These are phyloP conservation scores for Neofusicoccum ribis DNA, from an alignment of 2,329 filamentous ascomycete genomes.

Conservation along the genomic window DNA sequence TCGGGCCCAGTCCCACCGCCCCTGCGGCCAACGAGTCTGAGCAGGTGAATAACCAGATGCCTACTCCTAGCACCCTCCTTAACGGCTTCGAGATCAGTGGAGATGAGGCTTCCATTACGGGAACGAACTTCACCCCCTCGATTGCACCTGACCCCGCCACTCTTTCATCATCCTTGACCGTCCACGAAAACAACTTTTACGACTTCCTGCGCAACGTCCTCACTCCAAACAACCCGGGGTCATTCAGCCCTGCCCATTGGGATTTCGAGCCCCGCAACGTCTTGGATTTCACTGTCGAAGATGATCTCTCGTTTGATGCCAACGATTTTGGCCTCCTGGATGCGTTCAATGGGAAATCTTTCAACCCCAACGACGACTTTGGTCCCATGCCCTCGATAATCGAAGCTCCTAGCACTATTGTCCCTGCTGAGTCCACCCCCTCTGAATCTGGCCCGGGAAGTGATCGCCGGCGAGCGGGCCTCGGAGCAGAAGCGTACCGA, in stretches of 20 bases:
- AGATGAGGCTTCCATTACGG: constrained; percentile 5
- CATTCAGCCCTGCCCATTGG: constrained; percentile 5
- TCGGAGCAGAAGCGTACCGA: constrained; percentile 14
- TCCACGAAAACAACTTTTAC: constrained; percentile 16
- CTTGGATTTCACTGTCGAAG: constrained; percentile 47
- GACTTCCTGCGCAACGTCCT: constrained; percentile 18
- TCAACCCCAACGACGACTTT: constrained; percentile 28
- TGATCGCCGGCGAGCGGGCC: neutral
- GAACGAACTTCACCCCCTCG: neutral
- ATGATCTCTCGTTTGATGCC: constrained; percentile 48
- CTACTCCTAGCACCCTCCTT: constrained; percentile 14
- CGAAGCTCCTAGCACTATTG: neutral
- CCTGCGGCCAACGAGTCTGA: neutral
- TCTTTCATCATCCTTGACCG: neutral
- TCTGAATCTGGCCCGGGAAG: neutral
- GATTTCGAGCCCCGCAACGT: constrained; percentile 42
- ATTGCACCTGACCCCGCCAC: neutral
- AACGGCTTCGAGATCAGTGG: constrained; percentile 18
- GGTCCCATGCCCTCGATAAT: neutral
- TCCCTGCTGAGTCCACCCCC: neutral
- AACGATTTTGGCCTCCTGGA: constrained; percentile 48
- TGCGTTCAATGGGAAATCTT: constrained; percentile 47
- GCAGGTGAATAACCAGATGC: constrained; percentile 16
- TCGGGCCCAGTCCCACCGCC: neutral
- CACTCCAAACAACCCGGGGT: constrained; percentile 6